phyloP scores from a whole-genome alignment of 1,284 basidiomycete species.

The Ustilago trichophora region DNA sequence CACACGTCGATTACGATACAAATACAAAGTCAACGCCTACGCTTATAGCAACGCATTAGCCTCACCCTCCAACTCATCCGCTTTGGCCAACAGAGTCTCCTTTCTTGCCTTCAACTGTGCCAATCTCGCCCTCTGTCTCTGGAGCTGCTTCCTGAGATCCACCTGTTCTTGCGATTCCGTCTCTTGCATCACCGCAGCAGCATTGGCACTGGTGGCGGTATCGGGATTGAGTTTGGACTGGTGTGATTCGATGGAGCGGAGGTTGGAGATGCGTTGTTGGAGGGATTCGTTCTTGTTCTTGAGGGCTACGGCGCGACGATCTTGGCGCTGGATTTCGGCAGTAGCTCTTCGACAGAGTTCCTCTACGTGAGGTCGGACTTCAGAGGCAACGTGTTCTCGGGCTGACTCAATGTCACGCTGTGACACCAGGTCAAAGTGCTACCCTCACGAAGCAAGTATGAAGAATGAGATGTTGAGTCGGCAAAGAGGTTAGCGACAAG shows the following conservation, averaged over 20 bases:
- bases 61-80: slow-evolving; percentile 22
- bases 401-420: slow-evolving; percentile 33
- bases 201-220: neutral
- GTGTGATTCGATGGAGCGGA: slow-evolving; percentile 32
- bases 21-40: too few species aligned
- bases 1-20: too few species aligned
- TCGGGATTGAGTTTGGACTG: slow-evolving; percentile 26
- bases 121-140: slow-evolving; percentile 3
- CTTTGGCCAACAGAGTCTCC: slow-evolving; percentile 18
- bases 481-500: too few species aligned
- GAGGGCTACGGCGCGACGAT: slow-evolving; percentile 30
- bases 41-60: neutral
- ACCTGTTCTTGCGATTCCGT: neutral
- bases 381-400: slow-evolving; percentile 34
- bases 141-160: slow-evolving; percentile 2
- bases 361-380: slow-evolving; percentile 44
- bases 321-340: slow-evolving; percentile 32
- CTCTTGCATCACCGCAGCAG: too few species aligned
- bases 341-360: slow-evolving; percentile 33
- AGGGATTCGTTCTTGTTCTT: slow-evolving; percentile 31
- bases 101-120: slow-evolving; percentile 13
- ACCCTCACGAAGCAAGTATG: neutral
- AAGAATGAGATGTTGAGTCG: neutral
- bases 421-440: slow-evolving; percentile 46
- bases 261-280: slow-evolving; percentile 28